phyloP scores from a whole-genome alignment of 2,329 filamentous ascomycete genomes.

The Aspergillus hiratsukae region DNA sequence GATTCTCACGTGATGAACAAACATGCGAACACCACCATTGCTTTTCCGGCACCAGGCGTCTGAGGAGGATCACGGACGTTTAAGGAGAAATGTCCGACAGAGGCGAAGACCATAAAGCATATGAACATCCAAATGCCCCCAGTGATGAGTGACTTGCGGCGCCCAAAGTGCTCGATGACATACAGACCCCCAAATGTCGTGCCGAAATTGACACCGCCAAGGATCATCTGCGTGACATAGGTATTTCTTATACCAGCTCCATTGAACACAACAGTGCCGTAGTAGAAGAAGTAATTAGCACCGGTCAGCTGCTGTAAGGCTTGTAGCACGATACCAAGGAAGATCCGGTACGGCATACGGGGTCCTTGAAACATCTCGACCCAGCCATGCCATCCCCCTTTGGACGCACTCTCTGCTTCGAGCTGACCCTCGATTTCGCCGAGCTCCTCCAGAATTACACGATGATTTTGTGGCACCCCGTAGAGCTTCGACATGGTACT shows the following conservation, averaged over 20 bases:
- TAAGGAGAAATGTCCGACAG: slow-evolving; percentile 47
- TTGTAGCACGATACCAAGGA: slow-evolving; percentile 41
- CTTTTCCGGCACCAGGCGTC: slow-evolving; percentile 51
- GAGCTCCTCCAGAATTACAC: slow-evolving; percentile 48
- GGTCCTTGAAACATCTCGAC: slow-evolving; percentile 38
- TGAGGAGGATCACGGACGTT: slow-evolving; percentile 34
- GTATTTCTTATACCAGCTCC: slow-evolving; percentile 62
- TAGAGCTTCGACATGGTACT: slow-evolving; percentile 52
- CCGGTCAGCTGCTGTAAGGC: slow-evolving; percentile 42
- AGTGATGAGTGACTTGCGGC: slow-evolving; percentile 61
- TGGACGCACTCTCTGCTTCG: slow-evolving; percentile 42
- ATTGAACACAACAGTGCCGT: slow-evolving; percentile 48
- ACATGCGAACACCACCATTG: slow-evolving; percentile 67
- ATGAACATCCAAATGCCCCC: slow-evolving; percentile 64
- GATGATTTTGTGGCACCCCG: slow-evolving; percentile 50
- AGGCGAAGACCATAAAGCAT: slow-evolving; percentile 62
- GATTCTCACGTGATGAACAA: slow-evolving; percentile 57
- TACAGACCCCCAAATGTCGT: slow-evolving; percentile 64
- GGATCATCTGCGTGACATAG: slow-evolving; percentile 61
- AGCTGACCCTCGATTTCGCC: slow-evolving; percentile 54
- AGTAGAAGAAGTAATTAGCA: slow-evolving; percentile 51
- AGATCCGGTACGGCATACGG: slow-evolving; percentile 39
- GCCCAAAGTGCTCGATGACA: slow-evolving; percentile 63
- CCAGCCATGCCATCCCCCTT: slow-evolving; percentile 28
- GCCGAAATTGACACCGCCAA: slow-evolving; percentile 62